These are phyloP conservation scores for Penicillium corylophilum DNA, from an alignment of 2,329 filamentous ascomycete genomes.

Conservation along the genomic window DNA sequence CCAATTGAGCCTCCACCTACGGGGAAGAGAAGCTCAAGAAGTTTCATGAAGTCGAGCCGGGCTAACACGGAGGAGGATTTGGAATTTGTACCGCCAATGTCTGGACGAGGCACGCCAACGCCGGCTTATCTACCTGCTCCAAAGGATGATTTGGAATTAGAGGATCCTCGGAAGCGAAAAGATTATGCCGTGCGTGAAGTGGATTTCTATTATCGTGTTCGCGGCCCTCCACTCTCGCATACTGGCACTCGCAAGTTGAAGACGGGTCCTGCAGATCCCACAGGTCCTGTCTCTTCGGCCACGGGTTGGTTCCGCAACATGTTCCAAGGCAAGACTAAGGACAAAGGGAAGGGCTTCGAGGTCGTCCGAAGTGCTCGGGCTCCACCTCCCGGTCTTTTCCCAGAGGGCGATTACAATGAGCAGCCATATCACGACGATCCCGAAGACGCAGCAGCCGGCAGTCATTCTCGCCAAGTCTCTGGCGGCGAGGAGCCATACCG, in stretches of 20 bases:
- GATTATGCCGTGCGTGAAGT: slow-evolving; percentile 94
- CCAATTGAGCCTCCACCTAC: slow-evolving; percentile 37
- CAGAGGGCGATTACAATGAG: slow-evolving; percentile 61
- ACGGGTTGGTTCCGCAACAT: slow-evolving; percentile 83
- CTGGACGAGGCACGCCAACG: slow-evolving; percentile 49
- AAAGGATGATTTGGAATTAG: slow-evolving; percentile 56
- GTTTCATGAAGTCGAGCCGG: slow-evolving; percentile 44
- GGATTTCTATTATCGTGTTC: slow-evolving; percentile 93
- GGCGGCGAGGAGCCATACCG: slow-evolving; percentile 24
- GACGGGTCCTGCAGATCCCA: slow-evolving; percentile 92
- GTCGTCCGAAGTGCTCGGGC: slow-evolving; percentile 88
- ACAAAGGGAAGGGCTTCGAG: slow-evolving; percentile 95
- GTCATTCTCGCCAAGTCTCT: slow-evolving; percentile 27
- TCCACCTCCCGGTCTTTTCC: slow-evolving; percentile 68
- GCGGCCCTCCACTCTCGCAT: slow-evolving; percentile 82
- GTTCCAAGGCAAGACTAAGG: slow-evolving; percentile 82
- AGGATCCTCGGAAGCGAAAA: slow-evolving; percentile 54
- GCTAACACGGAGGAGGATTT: slow-evolving; percentile 33
- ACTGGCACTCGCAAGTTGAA: slow-evolving; percentile 80
- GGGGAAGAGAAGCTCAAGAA: slow-evolving; percentile 41
- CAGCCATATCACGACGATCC: slow-evolving; percentile 58
- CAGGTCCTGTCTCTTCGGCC: slow-evolving; percentile 83
- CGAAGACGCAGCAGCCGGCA: slow-evolving; percentile 27
- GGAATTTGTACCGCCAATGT: slow-evolving; percentile 42
- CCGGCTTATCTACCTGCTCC: slow-evolving; percentile 55